Percentiles rank a stretch among this genome's conserved stretches.
phyloP scores from a whole-genome alignment of 139 green algal genomes.

The Coccomyxa sp. region DNA sequence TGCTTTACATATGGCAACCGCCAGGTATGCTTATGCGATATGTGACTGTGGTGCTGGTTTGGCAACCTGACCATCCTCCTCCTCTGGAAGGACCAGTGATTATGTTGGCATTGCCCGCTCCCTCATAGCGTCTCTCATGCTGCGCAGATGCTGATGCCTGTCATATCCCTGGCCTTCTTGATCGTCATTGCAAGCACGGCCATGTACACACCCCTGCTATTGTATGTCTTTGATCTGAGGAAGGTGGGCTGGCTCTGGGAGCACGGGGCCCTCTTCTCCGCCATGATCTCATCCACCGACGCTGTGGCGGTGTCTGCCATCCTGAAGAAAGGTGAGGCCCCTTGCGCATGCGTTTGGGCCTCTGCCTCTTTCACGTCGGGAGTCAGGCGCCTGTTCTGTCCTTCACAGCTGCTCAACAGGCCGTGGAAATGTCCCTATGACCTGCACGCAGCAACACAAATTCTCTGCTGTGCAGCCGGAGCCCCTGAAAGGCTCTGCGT shows the following conservation, averaged over 20 bases:
- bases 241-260: conserved; percentile 59
- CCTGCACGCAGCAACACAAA: not conserved
- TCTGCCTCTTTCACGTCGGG: not conserved
- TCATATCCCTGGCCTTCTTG: conserved; percentile 70
- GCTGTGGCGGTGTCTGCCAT: conserved; percentile 67
- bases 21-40: too few relatives aligned
- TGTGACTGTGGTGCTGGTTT: too few relatives aligned
- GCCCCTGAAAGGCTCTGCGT: conserved; percentile 59
- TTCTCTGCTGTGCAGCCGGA: conserved; percentile 27
- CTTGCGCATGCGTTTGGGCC: not conserved
- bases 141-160: conserved; percentile 51
- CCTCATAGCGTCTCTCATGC: not conserved
- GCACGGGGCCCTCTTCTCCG: conserved; percentile 68
- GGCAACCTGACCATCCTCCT: too few relatives aligned
- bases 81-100: too few relatives aligned
- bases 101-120: too few relatives aligned
- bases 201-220: conserved; percentile 69
- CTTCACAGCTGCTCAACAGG: not conserved
- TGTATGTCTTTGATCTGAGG: conserved; percentile 60
- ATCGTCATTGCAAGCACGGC: conserved; percentile 49
- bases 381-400: not conserved
- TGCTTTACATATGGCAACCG: too few relatives aligned
- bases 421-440: not conserved
- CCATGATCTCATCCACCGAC: conserved; percentile 77
- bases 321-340: conserved; percentile 36